phyloP scores from a whole-genome alignment of 371 early-diverging fungal species.

The Mucor indicus region DNA sequence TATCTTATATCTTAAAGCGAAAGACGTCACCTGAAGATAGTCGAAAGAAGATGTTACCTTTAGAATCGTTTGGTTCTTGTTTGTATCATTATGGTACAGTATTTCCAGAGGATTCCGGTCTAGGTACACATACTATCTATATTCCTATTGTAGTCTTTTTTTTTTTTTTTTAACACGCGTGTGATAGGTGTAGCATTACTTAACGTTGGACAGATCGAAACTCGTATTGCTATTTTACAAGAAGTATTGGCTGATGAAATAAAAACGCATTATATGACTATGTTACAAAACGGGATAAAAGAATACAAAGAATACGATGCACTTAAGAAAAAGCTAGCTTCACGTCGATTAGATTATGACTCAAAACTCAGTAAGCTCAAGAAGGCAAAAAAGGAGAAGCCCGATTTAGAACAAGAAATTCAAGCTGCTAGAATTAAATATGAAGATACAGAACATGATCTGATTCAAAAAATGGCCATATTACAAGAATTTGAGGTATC shows the following conservation, averaged over 20 bases:
- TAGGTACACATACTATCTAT: slow-evolving; percentile 39
- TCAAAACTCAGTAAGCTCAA: slow-evolving; percentile 83
- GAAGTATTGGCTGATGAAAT: slow-evolving; percentile 48
- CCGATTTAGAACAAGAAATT: slow-evolving; percentile 67
- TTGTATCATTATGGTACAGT: slow-evolving; percentile 61
- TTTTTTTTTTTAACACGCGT: background rate
- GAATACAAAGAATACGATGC: slow-evolving; percentile 66
- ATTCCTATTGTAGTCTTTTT: background rate
- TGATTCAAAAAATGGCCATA: slow-evolving; percentile 63
- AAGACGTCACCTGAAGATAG: slow-evolving; percentile 54
- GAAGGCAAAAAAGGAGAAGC: slow-evolving; percentile 81
- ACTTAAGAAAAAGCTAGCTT: slow-evolving; percentile 81
- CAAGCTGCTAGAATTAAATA: slow-evolving; percentile 87
- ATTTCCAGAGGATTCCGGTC: slow-evolving; percentile 56
- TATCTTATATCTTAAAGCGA: slow-evolving; percentile 15
- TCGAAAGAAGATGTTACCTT: slow-evolving; percentile 56
- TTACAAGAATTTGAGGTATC: slow-evolving; percentile 71
- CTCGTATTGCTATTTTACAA: slow-evolving; percentile 59
- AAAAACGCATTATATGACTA: slow-evolving; percentile 42
- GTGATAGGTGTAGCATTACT: slow-evolving; percentile 45
- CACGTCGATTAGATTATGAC: slow-evolving; percentile 89
- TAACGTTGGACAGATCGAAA: slow-evolving; percentile 65
- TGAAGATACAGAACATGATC: slow-evolving; percentile 80
- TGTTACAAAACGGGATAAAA: slow-evolving; percentile 43
- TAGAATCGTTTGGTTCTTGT: slow-evolving; percentile 60